A percentile compares a stretch with the other conserved stretches of the same genome.
Evolutionary conservation across 352 stramenopile species (phyloP).

Genomic region (Pythium utonaiense): DNA sequence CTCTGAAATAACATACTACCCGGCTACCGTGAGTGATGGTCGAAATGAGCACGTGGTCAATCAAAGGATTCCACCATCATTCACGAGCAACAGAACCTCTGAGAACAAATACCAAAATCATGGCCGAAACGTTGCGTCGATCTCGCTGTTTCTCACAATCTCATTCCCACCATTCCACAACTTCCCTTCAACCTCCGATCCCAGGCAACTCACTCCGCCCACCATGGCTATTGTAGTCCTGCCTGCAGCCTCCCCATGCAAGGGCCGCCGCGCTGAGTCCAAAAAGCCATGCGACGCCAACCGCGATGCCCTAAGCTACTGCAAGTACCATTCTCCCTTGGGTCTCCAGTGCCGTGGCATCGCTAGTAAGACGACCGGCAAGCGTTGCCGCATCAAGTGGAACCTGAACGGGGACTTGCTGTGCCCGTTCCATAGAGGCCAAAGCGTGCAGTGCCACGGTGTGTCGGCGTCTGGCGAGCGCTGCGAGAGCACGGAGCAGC

Average conservation of each 20-base stretch:
- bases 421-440: slow-evolving; percentile 17
- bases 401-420: slow-evolving; percentile 19
- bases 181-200: not conserved
- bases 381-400: slow-evolving; percentile 26
- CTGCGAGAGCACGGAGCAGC: slow-evolving; percentile 3
- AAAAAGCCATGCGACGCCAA: slow-evolving; percentile 20
- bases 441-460: slow-evolving; percentile 2
- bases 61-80: no score
- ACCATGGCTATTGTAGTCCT: not conserved
- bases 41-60: no score
- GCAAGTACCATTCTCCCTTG: slow-evolving; percentile 26
- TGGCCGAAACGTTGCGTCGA: no score
- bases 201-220: not conserved
- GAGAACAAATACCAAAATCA: no score
- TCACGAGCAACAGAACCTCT: no score
- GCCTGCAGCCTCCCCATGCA: not conserved
- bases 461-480: not conserved
- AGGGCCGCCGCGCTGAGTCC: slow-evolving; percentile 1
- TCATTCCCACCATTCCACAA: not conserved
- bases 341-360: slow-evolving; percentile 24
- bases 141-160: not conserved
- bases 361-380: slow-evolving; percentile 16
- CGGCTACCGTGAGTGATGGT: no score
- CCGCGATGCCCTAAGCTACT: slow-evolving; percentile 20
- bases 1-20: no score